Conservation (phyloP, 2,329 filamentous ascomycete species). For the Diplodia corticola region DNA sequence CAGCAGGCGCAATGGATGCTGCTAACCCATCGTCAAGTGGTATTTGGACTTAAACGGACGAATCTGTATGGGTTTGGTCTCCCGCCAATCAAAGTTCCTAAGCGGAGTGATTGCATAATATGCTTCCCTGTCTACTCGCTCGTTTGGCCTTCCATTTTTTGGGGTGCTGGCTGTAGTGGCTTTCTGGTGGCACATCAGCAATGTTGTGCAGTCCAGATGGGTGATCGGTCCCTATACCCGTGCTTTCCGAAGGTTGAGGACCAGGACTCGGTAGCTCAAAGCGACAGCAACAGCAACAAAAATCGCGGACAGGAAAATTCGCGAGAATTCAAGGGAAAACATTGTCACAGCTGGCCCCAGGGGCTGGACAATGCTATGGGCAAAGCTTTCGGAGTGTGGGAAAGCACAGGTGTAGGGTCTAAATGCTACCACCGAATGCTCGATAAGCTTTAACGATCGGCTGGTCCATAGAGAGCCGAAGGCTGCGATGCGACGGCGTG, state of each 20-base stretch:
- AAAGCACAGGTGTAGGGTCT: not conserved
- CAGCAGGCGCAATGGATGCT: not conserved
- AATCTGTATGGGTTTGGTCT: slow-evolving; percentile 54
- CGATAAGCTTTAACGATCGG: not conserved
- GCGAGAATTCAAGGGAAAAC: not conserved
- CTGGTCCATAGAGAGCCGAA: not conserved
- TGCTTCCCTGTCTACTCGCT: slow-evolving; percentile 28
- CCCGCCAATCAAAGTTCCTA: slow-evolving; percentile 52
- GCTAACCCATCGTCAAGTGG: slow-evolving; percentile 62
- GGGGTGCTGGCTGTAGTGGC: not conserved
- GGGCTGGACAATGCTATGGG: not conserved
- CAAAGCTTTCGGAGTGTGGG: not conserved
- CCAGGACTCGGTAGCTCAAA: not conserved
- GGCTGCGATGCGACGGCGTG: not conserved
- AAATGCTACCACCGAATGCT: not conserved
- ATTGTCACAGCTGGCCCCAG: not conserved
- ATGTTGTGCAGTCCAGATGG: not conserved
- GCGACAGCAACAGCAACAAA: not conserved
- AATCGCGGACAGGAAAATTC: not conserved
- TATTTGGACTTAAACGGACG: slow-evolving; percentile 63
- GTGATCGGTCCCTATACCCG: not conserved
- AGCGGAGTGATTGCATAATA: slow-evolving; percentile 50
- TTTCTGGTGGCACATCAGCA: not conserved
- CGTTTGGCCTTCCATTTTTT: not conserved
- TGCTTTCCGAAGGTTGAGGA: not conserved